Percentiles rank a stretch among this genome's conserved stretches.
Conservation (phyloP, 192 early-diverging fungal genomes). For the Cladochytrium replicatum region DNA sequence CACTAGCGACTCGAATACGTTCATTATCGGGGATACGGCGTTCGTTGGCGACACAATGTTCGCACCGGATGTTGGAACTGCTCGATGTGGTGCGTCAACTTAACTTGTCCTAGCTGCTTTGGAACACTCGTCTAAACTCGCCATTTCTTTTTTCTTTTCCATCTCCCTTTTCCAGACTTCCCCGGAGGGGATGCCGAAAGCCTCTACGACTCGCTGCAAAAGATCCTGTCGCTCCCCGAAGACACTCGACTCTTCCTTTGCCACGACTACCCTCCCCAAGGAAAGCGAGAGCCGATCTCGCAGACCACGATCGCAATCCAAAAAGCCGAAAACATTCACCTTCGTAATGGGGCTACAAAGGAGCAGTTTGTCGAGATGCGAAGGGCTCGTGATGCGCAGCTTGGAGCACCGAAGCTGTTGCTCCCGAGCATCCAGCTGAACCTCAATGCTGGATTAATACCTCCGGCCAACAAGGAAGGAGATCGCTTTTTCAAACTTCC, state of each 20-base stretch:
- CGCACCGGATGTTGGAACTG: slow-evolving; percentile 23
- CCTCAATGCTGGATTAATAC: slow-evolving; percentile 6
- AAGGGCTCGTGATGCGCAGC: slow-evolving; percentile 9
- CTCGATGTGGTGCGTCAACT: too few species aligned
- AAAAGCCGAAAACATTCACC: slow-evolving; percentile 8
- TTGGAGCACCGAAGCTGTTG: slow-evolving; percentile 12
- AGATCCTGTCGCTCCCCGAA: slow-evolving; percentile 7
- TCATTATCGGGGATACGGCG: slow-evolving; percentile 12
- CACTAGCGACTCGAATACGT: slow-evolving; percentile 19
- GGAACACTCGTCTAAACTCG: too few species aligned
- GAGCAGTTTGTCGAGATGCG: slow-evolving; percentile 17
- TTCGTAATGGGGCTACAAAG: slow-evolving; percentile 2
- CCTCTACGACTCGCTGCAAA: slow-evolving; percentile 8
- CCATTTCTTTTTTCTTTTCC: too few species aligned
- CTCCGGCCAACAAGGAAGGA: slow-evolving; percentile 4
- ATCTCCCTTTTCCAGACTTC: too few species aligned
- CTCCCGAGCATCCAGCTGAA: slow-evolving; percentile 17
- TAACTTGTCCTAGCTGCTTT: too few species aligned
- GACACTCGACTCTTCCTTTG: slow-evolving; percentile 12
- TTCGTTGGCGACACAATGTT: slow-evolving; percentile 23
- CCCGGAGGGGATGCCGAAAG: slow-evolving; percentile 17
- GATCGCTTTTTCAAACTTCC: slow-evolving; percentile 9
- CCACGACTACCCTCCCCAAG: slow-evolving; percentile 18
- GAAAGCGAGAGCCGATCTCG: neutral
- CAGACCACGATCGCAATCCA: slow-evolving; percentile 11